Evolutionary conservation across 2,329 filamentous ascomycete genomes (phyloP).

Genomic region (Clathrospora elynae): DNA sequence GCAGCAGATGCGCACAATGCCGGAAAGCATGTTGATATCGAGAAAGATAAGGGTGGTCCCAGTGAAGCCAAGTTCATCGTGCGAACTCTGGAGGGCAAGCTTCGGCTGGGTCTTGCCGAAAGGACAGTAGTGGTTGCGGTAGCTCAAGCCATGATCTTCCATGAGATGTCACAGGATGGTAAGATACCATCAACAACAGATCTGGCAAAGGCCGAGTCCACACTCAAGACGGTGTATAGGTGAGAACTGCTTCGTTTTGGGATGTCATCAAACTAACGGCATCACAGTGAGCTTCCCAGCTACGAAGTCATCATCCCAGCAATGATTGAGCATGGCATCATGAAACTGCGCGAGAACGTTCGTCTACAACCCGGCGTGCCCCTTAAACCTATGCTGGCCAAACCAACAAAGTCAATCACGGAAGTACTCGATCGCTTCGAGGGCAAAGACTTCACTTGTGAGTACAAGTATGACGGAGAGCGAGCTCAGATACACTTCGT

Average conservation of each 20-base stretch:
- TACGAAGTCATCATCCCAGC: slow-evolving; percentile 94
- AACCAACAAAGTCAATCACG: slow-evolving; percentile 96
- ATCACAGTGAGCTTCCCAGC: slow-evolving; percentile 81
- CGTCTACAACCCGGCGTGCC: slow-evolving; percentile 92
- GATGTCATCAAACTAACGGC: slow-evolving; percentile 41
- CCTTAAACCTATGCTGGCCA: slow-evolving; percentile 97
- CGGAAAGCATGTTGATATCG: slow-evolving; percentile 75
- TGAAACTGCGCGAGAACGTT: slow-evolving; percentile 80
- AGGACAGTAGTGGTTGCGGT: slow-evolving; percentile 88
- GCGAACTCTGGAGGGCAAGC: slow-evolving; percentile 90
- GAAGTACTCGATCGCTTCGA: slow-evolving; percentile 97
- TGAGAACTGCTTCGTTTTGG: slow-evolving; percentile 45
- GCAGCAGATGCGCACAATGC: slow-evolving; percentile 76
- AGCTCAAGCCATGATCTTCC: slow-evolving; percentile 83
- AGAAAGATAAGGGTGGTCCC: slow-evolving; percentile 87
- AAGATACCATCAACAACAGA: slow-evolving; percentile 75
- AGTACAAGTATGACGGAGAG: slow-evolving; percentile 99
- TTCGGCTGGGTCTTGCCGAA: slow-evolving; percentile 88
- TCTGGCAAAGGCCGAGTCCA: slow-evolving; percentile 79
- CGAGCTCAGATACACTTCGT: slow-evolving; percentile 99
- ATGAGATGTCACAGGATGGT: slow-evolving; percentile 75
- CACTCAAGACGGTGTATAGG: slow-evolving; percentile 90
- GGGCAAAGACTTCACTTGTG: slow-evolving; percentile 92
- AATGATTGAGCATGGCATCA: slow-evolving; percentile 84
- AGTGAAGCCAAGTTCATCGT: slow-evolving; percentile 96